A percentile compares a stretch with the other conserved stretches of the same genome.
phyloP scores from a whole-genome alignment of 2,329 filamentous ascomycete species.

The Alternaria sp. region DNA sequence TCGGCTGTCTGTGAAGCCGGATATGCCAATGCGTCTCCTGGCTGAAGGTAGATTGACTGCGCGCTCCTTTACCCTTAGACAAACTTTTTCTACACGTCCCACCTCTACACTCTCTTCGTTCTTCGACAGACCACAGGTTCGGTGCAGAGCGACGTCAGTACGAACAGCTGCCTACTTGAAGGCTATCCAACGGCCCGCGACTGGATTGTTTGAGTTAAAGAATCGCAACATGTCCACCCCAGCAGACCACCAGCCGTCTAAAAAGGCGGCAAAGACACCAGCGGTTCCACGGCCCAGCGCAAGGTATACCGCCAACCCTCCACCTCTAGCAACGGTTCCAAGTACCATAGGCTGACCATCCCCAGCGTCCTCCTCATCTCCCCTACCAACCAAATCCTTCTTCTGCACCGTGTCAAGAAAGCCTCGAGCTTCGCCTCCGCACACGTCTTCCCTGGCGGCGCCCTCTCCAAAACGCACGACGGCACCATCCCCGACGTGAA shows the following conservation, averaged over 20 bases:
- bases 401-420: constrained; percentile 84
- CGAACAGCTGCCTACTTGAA: neutral
- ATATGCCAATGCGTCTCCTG: constrained; percentile 33
- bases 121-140: neutral
- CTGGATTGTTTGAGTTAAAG: neutral
- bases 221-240: constrained; percentile 43
- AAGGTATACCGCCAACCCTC: constrained; percentile 55
- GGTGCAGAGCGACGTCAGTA: neutral
- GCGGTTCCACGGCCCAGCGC: constrained; percentile 69
- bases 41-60: constrained; percentile 8
- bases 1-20: constrained; percentile 24
- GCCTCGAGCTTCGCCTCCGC: constrained; percentile 88
- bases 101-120: neutral
- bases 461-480: constrained; percentile 80
- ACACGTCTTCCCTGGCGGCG: constrained; percentile 94
- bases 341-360: neutral
- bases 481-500: constrained; percentile 63
- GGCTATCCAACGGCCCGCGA: neutral
- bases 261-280: constrained; percentile 47
- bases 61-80: neutral
- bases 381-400: constrained; percentile 82
- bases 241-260: constrained; percentile 42
- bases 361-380: constrained; percentile 83
- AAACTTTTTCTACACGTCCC: neutral
- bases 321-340: neutral